Base-by-base conservation (phyloP, 1,284 basidiomycete genomes). In the Apiotrichum gamsii region DNA sequence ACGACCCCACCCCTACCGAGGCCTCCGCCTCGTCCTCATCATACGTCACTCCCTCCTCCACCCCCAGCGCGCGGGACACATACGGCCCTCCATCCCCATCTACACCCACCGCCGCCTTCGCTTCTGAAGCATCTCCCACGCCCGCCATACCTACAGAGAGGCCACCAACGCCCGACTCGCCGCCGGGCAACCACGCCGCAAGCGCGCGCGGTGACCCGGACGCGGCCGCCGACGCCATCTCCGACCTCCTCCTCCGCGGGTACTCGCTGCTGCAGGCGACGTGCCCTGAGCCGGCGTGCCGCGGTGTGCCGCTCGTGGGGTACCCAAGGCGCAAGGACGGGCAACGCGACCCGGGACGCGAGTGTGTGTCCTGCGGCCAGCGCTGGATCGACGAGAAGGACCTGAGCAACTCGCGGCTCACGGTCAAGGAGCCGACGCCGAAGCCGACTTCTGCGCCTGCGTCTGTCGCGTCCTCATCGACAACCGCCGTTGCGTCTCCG, bases 291-390 rank as follows among this genome's bases (percentile, higher is more conserved):
- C 34, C 62, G 3, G 35, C 50, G 4, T 73, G 71, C 47, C 46
- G 51, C 20, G 69, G 67, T 14, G 60, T 73, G 8, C 71, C 69
- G 1, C 60, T 73, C 18, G 66, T 72, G 10, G 71, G 71, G 1
- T 68, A 65, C 43, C 71, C 71, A 1, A 50, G 59, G 20, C 55
- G 53, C 19, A 45, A 53, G 16, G 63, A 65, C 30, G 64, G 63
- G 0, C 49, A 42, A 1, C 60, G 54, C 31, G 66, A 68, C 39
- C 50, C 57, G 11, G 53, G 62, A 32, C 56, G 57, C 46, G 56
- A 62, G 56, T 70, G 69, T 37, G 69, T 70, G 5, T 40, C 45
- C 13, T 70, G 69, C 39, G 61, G 60, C 10, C 49, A 51, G 16
- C 49, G 63, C 33, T 70, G 60, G 58, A 56, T 69, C 21, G 57